Base-by-base conservation (phyloP, 2,329 filamentous ascomycete species). In the Exophiala sp. region DNA sequence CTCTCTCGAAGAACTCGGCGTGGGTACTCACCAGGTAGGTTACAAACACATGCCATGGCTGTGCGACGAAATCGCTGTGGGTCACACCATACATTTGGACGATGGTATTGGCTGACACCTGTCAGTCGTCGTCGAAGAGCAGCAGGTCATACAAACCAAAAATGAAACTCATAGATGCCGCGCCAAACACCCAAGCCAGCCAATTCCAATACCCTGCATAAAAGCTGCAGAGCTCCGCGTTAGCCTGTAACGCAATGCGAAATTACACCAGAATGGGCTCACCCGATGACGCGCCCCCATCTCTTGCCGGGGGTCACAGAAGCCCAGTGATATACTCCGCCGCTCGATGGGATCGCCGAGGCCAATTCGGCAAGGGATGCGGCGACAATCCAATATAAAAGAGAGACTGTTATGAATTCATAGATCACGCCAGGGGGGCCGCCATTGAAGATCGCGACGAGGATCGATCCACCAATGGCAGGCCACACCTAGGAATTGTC, bases 311-410 rank as follows among this genome's bases (percentile, higher is more conserved):
- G 78, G 2, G 80, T 83, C 7, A 84, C 72, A 11, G 79, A 77
- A 2, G 81, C 81, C 79, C 80, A 84, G 62, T 84, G 81, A 54
- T 85, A 85, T 4, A 84, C 79, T 66, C 81, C 50, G 76, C 79
- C 5, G 79, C 46, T 77, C 1, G 80, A 83, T n/a, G 82, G 82
- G 57, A 84, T 82, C 14, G 80, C 78, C 48, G 79, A 82, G 10
- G 81, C 79, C 24, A 85, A 70, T 66, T 85, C 82, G 41, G 82
- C 81, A 53, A 85, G 76, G 10, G 77, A 81, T 3, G 80, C 79
- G 0, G 79, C 80, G 20, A 85, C 74, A 47, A 79, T 68, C 72
- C 78, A 81, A 69, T 85, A 85, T 60, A 80, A 83, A 21, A 75
- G 50, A 1, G 73, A 74, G 5, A 73, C 74, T 1, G 66, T 71